Evolutionary conservation across 805 yeast species (phyloP), one percentile per base, ranked within the genome.

Genomic region (Ogataea saltuana): DNA sequence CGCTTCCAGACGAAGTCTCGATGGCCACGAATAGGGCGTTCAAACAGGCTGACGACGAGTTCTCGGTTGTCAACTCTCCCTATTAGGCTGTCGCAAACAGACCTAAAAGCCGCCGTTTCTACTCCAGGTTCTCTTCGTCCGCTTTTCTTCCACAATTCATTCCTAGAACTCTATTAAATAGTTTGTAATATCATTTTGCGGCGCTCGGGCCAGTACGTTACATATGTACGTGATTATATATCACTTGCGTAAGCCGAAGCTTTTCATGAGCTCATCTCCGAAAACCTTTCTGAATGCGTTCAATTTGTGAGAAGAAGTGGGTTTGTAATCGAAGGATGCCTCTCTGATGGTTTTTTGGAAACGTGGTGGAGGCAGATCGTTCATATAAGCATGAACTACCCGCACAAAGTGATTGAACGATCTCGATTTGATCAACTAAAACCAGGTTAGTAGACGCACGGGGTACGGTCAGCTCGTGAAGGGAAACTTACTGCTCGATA

Each of bases 1-100:
- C 95, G 2, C 67, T 83, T 50, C 81, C 80, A 43, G 80, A 88
- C 58, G 91, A 88, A 56, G 89, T 88, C 23, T 79, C 84, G 2
- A 72, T 87, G 77, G 81, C 81, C 5, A 76, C 76, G 44, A 78
- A 76, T 54, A 71, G 69, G 42, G 75, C 78, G 2, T 79, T 88
- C 67, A 72, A 72, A 46, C 70, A 69, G 46, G 85, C 90, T 4
- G 45, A 47, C 6, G 54, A 53, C n/a, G 59, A 52, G 41, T 58
- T 60, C 39, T 46, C 46, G 17, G 55, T 63, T 15, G 64, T 65
- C 4, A 56, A 64, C 33, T 55, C 53, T 13, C 59, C 59, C 6
- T 55, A 56, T 22, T 60, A 35, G 50, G n/a, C n/a, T n/a, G n/a
- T n/a, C n/a, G n/a, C n/a, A n/a, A n/a, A n/a, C n/a, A n/a, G n/a